Conservation (phyloP, 2,329 filamentous ascomycete species). For the Colletotrichum sp. region DNA sequence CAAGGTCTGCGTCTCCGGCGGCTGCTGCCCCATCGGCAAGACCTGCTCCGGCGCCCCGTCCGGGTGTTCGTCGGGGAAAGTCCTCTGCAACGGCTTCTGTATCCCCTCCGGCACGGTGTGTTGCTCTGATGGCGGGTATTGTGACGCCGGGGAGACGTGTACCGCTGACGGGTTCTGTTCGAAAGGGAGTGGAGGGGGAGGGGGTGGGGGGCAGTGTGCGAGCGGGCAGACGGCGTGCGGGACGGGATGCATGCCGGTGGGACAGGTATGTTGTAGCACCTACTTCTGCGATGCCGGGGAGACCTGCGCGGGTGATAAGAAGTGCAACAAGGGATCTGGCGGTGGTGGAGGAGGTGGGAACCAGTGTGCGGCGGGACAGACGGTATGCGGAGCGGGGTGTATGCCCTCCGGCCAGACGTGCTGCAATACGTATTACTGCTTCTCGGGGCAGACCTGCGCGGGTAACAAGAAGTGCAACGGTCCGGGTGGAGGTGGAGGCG, state of each 20-base stretch:
- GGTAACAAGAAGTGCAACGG: not conserved
- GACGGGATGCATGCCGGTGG: constrained; percentile 30
- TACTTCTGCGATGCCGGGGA: constrained; percentile 24
- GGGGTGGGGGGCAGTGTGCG: constrained; percentile 20
- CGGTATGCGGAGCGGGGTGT: constrained; percentile 28
- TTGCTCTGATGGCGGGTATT: constrained; percentile 32
- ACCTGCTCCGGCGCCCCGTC: constrained; percentile 33
- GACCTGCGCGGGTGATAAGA: not conserved
- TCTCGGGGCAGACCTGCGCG: constrained; percentile 17
- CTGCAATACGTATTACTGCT: constrained; percentile 26
- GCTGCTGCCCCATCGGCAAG: constrained; percentile 38
- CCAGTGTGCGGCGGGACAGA: constrained; percentile 5
- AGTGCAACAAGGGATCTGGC: not conserved
- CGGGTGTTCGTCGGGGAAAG: constrained; percentile 29
- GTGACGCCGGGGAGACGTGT: constrained; percentile 33
- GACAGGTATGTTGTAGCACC: constrained; percentile 28
- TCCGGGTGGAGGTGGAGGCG: not conserved
- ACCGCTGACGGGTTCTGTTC: constrained; percentile 26
- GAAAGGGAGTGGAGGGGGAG: constrained; percentile 20
- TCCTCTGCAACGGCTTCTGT: constrained; percentile 32
- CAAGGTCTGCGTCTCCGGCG: constrained; percentile 30
- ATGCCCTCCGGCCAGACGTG: constrained; percentile 33
- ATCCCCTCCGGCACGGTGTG: constrained; percentile 35
- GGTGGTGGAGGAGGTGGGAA: not conserved
- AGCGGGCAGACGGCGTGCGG: constrained; percentile 26